phyloP scores from a whole-genome alignment of 2,329 filamentous ascomycete genomes.

The Trichoderma oligosporum region DNA sequence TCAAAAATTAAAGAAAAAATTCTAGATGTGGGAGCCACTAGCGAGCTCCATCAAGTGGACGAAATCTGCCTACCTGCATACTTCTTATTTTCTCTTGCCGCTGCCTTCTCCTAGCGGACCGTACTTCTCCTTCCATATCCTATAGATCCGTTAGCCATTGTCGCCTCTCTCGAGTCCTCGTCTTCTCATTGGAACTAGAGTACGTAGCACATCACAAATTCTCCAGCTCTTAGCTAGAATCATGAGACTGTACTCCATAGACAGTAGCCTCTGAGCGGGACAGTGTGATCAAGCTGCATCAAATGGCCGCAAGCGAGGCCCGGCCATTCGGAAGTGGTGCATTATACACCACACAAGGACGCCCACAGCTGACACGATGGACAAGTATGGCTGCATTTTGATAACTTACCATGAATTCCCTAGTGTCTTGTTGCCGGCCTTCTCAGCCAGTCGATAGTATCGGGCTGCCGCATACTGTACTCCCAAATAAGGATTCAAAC shows the following conservation, averaged over 20 bases:
- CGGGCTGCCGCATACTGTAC: conserved; percentile 73
- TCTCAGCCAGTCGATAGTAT: conserved; percentile 88
- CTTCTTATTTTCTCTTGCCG: conserved; percentile 38
- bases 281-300: neutral
- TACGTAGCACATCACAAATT: conserved; percentile 5
- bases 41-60: neutral
- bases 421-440: conserved; percentile 81
- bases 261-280: neutral
- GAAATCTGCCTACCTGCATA: neutral
- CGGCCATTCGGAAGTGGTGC: conserved; percentile 2
- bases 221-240: neutral
- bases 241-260: conserved; percentile 13
- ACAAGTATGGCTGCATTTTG: conserved; percentile 16
- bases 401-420: conserved; percentile 87
- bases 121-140: conserved; percentile 99
- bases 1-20: neutral
- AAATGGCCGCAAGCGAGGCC: neutral
- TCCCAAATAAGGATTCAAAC: conserved; percentile 20
- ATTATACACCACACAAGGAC: neutral
- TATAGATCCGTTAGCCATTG: conserved; percentile 34
- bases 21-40: neutral
- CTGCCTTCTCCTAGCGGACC: conserved; percentile 43
- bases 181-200: neutral
- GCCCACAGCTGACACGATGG: conserved; percentile 15
- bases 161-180: neutral